A percentile compares a stretch with the other conserved stretches of the same genome.
Conservation (phyloP, 2,329 filamentous ascomycete species). For the Aspergillus thermomutatus region DNA sequence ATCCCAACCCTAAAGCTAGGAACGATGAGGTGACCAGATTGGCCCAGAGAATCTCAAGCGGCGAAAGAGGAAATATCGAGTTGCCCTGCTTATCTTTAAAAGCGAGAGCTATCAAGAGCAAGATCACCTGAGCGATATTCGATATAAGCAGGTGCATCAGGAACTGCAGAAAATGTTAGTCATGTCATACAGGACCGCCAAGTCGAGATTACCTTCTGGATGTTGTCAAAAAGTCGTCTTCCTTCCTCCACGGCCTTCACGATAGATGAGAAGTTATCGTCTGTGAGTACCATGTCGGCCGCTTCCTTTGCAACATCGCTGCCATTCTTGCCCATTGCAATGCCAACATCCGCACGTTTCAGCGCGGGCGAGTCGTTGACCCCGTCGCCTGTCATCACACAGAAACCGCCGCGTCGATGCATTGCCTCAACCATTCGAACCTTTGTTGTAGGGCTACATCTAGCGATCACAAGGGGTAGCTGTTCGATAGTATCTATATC, state of each 20-base stretch:
- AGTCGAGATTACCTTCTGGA: conserved; percentile 58
- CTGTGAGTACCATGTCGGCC: conserved; percentile 58
- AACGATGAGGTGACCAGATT: conserved; percentile 87
- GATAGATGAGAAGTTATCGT: conserved; percentile 86
- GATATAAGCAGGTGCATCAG: conserved; percentile 74
- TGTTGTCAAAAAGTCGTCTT: conserved; percentile 81
- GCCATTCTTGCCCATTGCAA: conserved; percentile 81
- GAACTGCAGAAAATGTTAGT: conserved; percentile 49
- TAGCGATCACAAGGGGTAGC: conserved; percentile 75
- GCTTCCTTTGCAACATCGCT: conserved; percentile 84
- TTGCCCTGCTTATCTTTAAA: conserved; percentile 69
- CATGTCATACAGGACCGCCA: background rate
- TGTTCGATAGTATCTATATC: conserved; percentile 65
- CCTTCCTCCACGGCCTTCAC: conserved; percentile 80
- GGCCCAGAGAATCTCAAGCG: conserved; percentile 85
- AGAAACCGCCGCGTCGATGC: conserved; percentile 70
- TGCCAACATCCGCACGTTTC: conserved; percentile 77
- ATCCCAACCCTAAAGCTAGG: conserved; percentile 79
- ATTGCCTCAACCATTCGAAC: conserved; percentile 88
- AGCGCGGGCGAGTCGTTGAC: conserved; percentile 84
- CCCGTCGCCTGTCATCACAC: conserved; percentile 85
- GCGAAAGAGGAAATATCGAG: conserved; percentile 81
- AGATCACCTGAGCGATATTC: conserved; percentile 80
- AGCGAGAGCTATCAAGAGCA: conserved; percentile 73
- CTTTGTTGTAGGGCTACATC: conserved; percentile 82